Evolutionary conservation across 2,329 filamentous ascomycete species (phyloP), one percentile per base, ranked within the genome.

Genomic region (Parasarocladium wereldwijsianum): DNA sequence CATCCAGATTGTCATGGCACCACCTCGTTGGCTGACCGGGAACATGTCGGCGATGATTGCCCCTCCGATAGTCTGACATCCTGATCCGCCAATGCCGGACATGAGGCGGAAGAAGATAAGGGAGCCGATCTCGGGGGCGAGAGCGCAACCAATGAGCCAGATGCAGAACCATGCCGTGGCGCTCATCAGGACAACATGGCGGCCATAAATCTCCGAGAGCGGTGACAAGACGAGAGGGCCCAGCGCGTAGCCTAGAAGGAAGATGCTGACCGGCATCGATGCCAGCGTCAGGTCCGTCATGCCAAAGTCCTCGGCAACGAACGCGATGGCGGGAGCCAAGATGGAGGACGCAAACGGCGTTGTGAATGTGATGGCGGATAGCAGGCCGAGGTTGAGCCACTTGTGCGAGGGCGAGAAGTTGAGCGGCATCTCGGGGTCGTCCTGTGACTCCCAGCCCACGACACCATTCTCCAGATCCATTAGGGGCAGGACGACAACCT

Each of bases 321-420:
- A 44, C 2, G 36, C 34, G 31, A 66, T 60, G 18, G 60, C 62
- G 3, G 65, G 64, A 2, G 64, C 57, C 12, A 68, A 48, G 32
- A 77, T 76, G 2, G 71, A 72, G 6, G 71, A 76, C 0, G 71
- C 69, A 16, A 78, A 67, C 0, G 74, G 71, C 0, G 72, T 75
- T 43, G 78, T 66, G 38, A 78, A 66, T 7, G 72, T 76, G 43
- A 76, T 76, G 36, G 56, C 51, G 1, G 70, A 62, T 13, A 78
- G 60, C 12, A 70, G 58, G 27, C 59, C 46, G 6, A 67, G 62
- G 20, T 67, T 60, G 12, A 61, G 45, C 70, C 71, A 76, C 52
- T 76, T 76, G 39, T 60, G 65, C 12, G 46, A 45, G 6, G 40
- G 42, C 2, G 60, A 38, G 52, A 75, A 74, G 46, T 76, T 75